Evolutionary conservation across 2,329 filamentous ascomycete genomes (phyloP).

Genomic region (Colletotrichum sp.): DNA sequence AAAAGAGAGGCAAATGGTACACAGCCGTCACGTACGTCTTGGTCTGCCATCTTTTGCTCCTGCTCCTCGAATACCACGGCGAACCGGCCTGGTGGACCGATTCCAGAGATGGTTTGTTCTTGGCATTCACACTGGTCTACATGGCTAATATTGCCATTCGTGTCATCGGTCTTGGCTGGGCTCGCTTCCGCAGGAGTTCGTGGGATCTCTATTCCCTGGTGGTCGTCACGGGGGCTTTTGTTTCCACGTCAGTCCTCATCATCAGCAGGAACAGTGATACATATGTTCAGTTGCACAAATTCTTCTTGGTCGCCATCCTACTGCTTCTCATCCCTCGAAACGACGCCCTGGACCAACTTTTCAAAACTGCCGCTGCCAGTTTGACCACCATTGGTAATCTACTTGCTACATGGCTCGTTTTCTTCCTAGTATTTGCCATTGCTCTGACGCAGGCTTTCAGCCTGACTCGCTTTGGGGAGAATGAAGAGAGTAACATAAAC

Average conservation of each 20-base stretch:
- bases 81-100: slow-evolving; percentile 75
- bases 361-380: slow-evolving; percentile 97
- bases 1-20: slow-evolving; percentile 94
- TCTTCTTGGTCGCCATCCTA: slow-evolving; percentile 89
- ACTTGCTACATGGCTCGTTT: slow-evolving; percentile 94
- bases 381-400: slow-evolving; percentile 89
- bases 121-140: slow-evolving; percentile 82
- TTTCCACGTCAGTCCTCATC: slow-evolving; percentile 78
- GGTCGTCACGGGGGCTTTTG: slow-evolving; percentile 78
- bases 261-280: slow-evolving; percentile 61
- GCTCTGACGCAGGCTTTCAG: slow-evolving; percentile 96
- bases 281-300: slow-evolving; percentile 86
- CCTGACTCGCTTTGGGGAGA: slow-evolving; percentile 81
- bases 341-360: slow-evolving; percentile 95
- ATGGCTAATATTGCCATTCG: slow-evolving; percentile 83
- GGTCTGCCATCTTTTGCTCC: slow-evolving; percentile 80
- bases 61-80: slow-evolving; percentile 85
- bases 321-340: slow-evolving; percentile 93
- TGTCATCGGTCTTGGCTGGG: slow-evolving; percentile 88
- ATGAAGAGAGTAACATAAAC: slow-evolving; percentile 82
- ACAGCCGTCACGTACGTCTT: slow-evolving; percentile 79
- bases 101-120: slow-evolving; percentile 77
- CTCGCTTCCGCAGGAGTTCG: slow-evolving; percentile 86
- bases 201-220: slow-evolving; percentile 94
- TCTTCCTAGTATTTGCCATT: slow-evolving; percentile 96